A percentile compares a stretch with the other conserved stretches of the same genome.
These are phyloP conservation scores for Microbotryum intermedium DNA, from an alignment of 1,284 basidiomycete species.

Conservation along the genomic window DNA sequence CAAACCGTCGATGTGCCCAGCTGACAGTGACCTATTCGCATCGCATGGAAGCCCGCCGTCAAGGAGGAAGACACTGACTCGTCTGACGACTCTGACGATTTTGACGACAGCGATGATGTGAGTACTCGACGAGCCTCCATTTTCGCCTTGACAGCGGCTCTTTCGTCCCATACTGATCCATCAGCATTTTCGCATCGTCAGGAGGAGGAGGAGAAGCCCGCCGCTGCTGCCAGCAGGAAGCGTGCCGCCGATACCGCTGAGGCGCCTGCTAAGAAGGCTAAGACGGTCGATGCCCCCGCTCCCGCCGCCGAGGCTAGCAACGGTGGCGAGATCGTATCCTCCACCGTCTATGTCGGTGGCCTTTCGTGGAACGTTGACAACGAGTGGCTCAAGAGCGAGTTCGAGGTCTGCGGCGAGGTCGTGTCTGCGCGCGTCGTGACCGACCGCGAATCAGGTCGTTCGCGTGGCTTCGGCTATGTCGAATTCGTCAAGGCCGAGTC, in stretches of 20 bases:
- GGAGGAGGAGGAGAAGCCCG: slow-evolving; percentile 52
- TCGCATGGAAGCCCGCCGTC: background rate
- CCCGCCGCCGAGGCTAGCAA: slow-evolving; percentile 35
- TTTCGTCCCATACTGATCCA: slow-evolving; percentile 9
- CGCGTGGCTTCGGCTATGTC: slow-evolving; percentile 91
- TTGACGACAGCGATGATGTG: slow-evolving; percentile 24
- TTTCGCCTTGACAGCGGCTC: background rate
- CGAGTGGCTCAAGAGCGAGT: slow-evolving; percentile 88
- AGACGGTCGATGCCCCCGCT: slow-evolving; percentile 50
- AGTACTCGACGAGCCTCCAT: background rate
- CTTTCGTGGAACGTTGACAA: slow-evolving; percentile 97
- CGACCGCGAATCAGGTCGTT: slow-evolving; percentile 79
- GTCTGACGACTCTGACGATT: slow-evolving; percentile 12
- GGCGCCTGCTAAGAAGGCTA: slow-evolving; percentile 68
- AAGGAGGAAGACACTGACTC: background rate
- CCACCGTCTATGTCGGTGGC: slow-evolving; percentile 82
- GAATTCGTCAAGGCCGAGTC: slow-evolving; percentile 63
- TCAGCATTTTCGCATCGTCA: slow-evolving; percentile 15
- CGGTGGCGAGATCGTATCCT: slow-evolving; percentile 47
- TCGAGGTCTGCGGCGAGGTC: slow-evolving; percentile 80
- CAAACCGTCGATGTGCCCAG: no score
- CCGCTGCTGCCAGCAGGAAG: slow-evolving; percentile 44
- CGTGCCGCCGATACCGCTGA: slow-evolving; percentile 60
- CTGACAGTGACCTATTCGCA: background rate
- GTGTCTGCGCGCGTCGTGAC: slow-evolving; percentile 78